phyloP scores from a whole-genome alignment of 768 basidiomycete species.

The Sporobolomyces roseus region DNA sequence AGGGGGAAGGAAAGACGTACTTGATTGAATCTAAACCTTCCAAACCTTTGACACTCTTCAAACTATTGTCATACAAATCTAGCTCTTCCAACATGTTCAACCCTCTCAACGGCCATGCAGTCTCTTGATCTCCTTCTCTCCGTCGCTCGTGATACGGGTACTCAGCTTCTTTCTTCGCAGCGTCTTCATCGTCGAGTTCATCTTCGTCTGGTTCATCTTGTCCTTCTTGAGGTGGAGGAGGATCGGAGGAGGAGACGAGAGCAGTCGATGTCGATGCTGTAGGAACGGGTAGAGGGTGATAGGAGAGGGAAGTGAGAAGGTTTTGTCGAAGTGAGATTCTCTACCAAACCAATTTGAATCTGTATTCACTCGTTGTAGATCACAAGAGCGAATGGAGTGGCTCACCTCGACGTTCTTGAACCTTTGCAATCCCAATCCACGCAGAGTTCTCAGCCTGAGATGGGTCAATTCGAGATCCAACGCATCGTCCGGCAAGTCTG shows the following conservation, averaged over 20 bases:
- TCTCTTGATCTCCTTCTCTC: slow-evolving; percentile 12
- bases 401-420: slow-evolving; percentile 41
- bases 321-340: slow-evolving; percentile 46
- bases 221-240: neutral
- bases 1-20: slow-evolving; percentile 44
- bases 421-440: slow-evolving; percentile 36
- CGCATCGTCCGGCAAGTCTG: slow-evolving; percentile 33
- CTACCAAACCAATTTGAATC: slow-evolving; percentile 8
- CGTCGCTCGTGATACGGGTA: slow-evolving; percentile 21
- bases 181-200: slow-evolving; percentile 44
- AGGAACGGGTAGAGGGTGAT: slow-evolving; percentile 31
- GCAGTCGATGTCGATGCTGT: neutral
- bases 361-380: neutral
- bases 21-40: slow-evolving; percentile 51
- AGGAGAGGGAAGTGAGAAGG: slow-evolving; percentile 41
- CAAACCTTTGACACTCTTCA: slow-evolving; percentile 70
- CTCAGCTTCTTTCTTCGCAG: slow-evolving; percentile 44
- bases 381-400: neutral
- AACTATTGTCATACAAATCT: slow-evolving; percentile 92
- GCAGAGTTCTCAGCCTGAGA: slow-evolving; percentile 38
- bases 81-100: slow-evolving; percentile 75
- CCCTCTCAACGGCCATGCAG: slow-evolving; percentile 42
- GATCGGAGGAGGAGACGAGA: neutral
- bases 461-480: slow-evolving; percentile 45
- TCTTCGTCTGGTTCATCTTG: slow-evolving; percentile 43